These are phyloP conservation scores for Fusarium sp. DNA, from an alignment of 2,329 filamentous ascomycete genomes.

Conservation along the genomic window DNA sequence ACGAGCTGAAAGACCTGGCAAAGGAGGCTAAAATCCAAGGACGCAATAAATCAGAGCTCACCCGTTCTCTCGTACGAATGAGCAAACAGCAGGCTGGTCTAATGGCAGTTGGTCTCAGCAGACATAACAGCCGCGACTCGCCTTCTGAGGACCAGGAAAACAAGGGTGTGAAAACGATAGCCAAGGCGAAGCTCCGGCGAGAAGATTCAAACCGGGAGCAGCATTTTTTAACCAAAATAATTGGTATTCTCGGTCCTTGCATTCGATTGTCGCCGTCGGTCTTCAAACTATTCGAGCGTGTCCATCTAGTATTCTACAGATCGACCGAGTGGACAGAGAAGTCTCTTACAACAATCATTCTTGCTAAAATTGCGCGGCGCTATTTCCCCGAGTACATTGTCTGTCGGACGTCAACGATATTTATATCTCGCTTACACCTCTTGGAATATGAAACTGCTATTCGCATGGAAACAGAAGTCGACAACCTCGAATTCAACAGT, in stretches of 20 bases:
- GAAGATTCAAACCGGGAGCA: constrained; percentile 72
- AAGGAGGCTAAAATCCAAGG: constrained; percentile 90
- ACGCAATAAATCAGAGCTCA: constrained; percentile 86
- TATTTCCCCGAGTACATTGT: constrained; percentile 94
- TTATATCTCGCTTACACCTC: constrained; percentile 78
- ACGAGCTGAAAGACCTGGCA: constrained; percentile 86
- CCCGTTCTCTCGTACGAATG: constrained; percentile 77
- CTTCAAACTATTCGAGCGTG: constrained; percentile 88
- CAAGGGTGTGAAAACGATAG: constrained; percentile 27
- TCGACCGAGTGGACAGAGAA: constrained; percentile 98
- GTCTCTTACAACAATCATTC: constrained; percentile 92
- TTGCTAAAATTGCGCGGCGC: constrained; percentile 87
- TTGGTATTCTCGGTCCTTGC: constrained; percentile 82
- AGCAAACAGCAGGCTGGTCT: constrained; percentile 82
- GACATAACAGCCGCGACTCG: constrained; percentile 72
- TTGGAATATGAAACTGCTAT: constrained; percentile 92
- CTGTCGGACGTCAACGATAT: constrained; percentile 89
- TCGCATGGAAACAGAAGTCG: constrained; percentile 82
- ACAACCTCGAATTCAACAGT: constrained; percentile 85
- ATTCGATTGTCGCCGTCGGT: constrained; percentile 80
- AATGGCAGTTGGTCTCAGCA: constrained; percentile 74
- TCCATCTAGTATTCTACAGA: constrained; percentile 95
- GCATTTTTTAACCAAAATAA: constrained; percentile 82
- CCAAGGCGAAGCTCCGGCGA: constrained; percentile 38
- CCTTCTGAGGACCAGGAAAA: constrained; percentile 59